Percentiles rank a stretch among this genome's conserved stretches.
Conservation (phyloP, 306 rosid species). For the Alnus rubra region DNA sequence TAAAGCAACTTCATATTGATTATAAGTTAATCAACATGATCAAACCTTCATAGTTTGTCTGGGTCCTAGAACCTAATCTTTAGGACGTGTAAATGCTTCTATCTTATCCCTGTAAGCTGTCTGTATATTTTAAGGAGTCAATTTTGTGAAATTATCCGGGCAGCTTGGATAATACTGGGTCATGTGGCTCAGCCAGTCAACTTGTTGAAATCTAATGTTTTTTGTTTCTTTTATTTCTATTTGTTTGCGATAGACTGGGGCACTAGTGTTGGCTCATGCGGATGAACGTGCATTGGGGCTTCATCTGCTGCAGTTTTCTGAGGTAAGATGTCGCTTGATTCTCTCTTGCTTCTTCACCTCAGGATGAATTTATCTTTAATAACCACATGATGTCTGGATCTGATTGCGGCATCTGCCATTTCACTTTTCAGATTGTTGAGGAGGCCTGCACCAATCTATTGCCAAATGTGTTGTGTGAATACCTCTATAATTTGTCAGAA, state of each 20-base stretch:
- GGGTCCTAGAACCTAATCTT: neutral
- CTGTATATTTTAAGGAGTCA: neutral
- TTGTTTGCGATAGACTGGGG: constrained; percentile 54
- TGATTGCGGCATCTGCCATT: constrained; percentile 11
- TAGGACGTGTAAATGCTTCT: neutral
- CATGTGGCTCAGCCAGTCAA: constrained; percentile 10
- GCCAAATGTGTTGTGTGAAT: constrained; percentile 85
- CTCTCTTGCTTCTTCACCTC: constrained; percentile 11
- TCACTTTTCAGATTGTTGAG: constrained; percentile 72
- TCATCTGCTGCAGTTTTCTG: constrained; percentile 86
- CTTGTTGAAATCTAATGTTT: constrained; percentile 16
- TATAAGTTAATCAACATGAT: neutral
- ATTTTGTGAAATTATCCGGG: neutral
- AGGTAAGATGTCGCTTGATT: constrained; percentile 51
- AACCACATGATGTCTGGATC: neutral
- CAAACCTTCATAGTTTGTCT: neutral
- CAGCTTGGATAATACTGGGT: neutral
- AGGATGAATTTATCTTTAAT: neutral
- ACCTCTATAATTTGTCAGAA: constrained; percentile 83
- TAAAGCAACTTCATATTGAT: neutral
- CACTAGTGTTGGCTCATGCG: constrained; percentile 62
- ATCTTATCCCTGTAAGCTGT: neutral
- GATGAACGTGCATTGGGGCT: constrained; percentile 86
- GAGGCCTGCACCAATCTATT: constrained; percentile 83
- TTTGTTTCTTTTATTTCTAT: neutral